Evolutionary conservation across 495 filamentous ascomycete species (phyloP).

Genomic region (Cenococcum geophilum): DNA sequence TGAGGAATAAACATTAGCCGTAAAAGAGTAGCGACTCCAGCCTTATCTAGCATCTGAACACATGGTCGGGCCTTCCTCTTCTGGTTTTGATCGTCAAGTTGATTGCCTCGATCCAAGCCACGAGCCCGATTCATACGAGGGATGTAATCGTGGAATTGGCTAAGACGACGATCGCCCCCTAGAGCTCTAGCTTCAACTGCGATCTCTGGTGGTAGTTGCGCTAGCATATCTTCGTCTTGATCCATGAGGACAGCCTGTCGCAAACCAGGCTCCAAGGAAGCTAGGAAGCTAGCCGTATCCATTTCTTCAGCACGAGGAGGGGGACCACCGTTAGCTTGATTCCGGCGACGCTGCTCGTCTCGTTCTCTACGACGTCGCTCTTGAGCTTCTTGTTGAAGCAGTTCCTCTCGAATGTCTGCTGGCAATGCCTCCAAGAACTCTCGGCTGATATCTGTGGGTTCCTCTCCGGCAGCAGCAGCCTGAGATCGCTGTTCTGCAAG

Average conservation of each 20-base stretch:
- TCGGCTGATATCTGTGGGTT: conserved; percentile 79
- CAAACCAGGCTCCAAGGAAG: conserved; percentile 79
- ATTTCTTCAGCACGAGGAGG: conserved; percentile 71
- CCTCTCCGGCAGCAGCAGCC: conserved; percentile 72
- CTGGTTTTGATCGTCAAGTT: conserved; percentile 22
- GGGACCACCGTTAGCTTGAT: conserved; percentile 48
- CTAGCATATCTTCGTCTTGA: conserved; percentile 81
- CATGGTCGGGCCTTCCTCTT: conserved; percentile 65
- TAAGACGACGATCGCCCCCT: conserved; percentile 52
- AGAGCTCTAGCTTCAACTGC: conserved; percentile 77
- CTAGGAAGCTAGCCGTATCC: conserved; percentile 86
- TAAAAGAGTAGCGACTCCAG: conserved; percentile 86
- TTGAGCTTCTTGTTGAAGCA: conserved; percentile 79
- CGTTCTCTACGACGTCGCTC: conserved; percentile 87
- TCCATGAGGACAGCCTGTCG: conserved; percentile 83
- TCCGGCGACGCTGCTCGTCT: conserved; percentile 59
- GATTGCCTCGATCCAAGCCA: conserved; percentile 15
- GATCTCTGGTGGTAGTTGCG: conserved; percentile 76
- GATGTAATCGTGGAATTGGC: conserved; percentile 52
- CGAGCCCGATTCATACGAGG: conserved; percentile 35
- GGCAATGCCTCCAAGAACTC: conserved; percentile 94
- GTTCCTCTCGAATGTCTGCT: conserved; percentile 78
- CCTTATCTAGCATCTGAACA: conserved; percentile 94
- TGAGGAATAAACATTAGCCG: conserved; percentile 96
- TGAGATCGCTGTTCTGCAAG: conserved; percentile 74